These are phyloP conservation scores for Capsicum chinense DNA, from an alignment of 257 asterid species.

Conservation along the genomic window DNA sequence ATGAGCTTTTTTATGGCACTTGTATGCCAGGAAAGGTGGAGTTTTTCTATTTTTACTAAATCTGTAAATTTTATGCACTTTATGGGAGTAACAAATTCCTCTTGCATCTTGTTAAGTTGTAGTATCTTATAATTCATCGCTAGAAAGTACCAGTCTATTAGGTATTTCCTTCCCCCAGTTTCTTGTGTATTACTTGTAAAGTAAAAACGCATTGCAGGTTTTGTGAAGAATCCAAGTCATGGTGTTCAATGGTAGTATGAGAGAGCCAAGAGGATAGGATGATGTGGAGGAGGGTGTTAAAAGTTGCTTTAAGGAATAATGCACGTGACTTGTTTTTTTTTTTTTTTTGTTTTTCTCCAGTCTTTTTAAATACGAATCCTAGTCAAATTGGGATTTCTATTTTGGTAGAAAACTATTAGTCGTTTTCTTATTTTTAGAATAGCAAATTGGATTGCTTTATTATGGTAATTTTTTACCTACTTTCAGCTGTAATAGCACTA, in stretches of 20 bases:
- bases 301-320: too few relatives aligned
- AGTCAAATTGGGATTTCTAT: too few relatives aligned
- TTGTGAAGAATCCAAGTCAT: constrained; percentile 1
- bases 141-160: not conserved
- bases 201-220: too few relatives aligned
- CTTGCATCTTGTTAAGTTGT: not conserved
- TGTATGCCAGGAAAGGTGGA: not conserved
- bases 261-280: not conserved
- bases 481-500: too few relatives aligned
- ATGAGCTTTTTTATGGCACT: not conserved
- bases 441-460: too few relatives aligned
- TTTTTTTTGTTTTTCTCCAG: too few relatives aligned
- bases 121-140: not conserved
- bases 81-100: not conserved
- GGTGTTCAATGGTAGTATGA: not conserved
- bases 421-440: too few relatives aligned
- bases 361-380: too few relatives aligned
- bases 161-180: not conserved
- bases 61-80: not conserved
- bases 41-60: too few relatives aligned
- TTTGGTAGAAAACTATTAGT: too few relatives aligned
- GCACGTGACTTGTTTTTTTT: too few relatives aligned
- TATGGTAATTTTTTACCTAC: too few relatives aligned
- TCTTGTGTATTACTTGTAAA: not conserved
- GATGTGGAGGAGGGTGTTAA: not conserved